phyloP scores from a whole-genome alignment of 2,329 filamentous ascomycete genomes.

The Ophiostoma perfectum region DNA sequence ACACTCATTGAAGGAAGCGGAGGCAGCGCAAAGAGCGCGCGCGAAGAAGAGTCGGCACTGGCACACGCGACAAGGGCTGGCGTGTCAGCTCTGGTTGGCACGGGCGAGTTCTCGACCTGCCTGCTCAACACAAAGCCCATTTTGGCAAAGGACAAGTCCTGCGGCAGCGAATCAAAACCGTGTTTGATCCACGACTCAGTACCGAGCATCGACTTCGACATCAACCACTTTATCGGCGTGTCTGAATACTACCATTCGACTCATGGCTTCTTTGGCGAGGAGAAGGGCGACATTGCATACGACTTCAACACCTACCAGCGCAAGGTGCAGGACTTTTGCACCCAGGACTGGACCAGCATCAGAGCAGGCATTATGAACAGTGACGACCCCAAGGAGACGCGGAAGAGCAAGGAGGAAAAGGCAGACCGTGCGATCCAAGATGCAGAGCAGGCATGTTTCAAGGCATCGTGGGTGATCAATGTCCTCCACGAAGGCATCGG shows the following conservation, averaged over 20 bases:
- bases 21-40: background rate
- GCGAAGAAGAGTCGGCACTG: background rate
- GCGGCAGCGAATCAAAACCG: slow-evolving; percentile 60
- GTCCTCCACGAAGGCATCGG: slow-evolving; percentile 94
- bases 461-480: slow-evolving; percentile 96
- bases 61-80: slow-evolving; percentile 25
- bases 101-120: slow-evolving; percentile 82
- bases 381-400: slow-evolving; percentile 54
- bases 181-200: slow-evolving; percentile 91
- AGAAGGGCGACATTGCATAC: slow-evolving; percentile 71
- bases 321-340: slow-evolving; percentile 79
- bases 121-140: slow-evolving; percentile 75
- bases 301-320: slow-evolving; percentile 86
- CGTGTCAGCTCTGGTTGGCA: slow-evolving; percentile 63
- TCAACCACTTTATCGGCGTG: slow-evolving; percentile 96
- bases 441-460: slow-evolving; percentile 89
- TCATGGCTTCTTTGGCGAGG: slow-evolving; percentile 79
- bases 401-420: slow-evolving; percentile 44
- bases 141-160: slow-evolving; percentile 82
- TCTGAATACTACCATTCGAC: slow-evolving; percentile 99
- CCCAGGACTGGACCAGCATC: slow-evolving; percentile 74
- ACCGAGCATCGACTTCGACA: slow-evolving; percentile 90
- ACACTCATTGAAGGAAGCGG: slow-evolving; percentile 37
- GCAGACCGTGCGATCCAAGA: slow-evolving; percentile 71
- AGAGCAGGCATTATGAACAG: slow-evolving; percentile 46